phyloP scores from a whole-genome alignment of 2,329 filamentous ascomycete genomes.

The Aureobasidium sp. region DNA sequence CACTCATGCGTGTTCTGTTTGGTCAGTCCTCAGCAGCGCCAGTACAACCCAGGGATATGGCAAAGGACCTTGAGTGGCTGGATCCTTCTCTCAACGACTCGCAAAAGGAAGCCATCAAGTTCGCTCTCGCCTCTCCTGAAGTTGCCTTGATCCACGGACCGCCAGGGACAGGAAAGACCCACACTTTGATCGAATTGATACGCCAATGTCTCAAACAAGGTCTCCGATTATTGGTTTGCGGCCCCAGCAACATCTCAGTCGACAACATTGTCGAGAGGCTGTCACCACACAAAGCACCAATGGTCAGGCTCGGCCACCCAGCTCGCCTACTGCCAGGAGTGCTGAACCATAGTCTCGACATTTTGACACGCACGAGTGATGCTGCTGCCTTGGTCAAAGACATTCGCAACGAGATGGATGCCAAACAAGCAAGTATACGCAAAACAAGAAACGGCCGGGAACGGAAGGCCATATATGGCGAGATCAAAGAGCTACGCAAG shows the following conservation, averaged over 20 bases:
- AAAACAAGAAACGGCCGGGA: conserved; percentile 79
- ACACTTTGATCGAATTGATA: conserved; percentile 91
- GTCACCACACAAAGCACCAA: conserved; percentile 71
- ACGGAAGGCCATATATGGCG: conserved; percentile 69
- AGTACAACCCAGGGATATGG: conserved; percentile 35
- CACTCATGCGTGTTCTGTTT: conserved; percentile 52
- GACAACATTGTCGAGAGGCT: conserved; percentile 97
- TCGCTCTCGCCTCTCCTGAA: conserved; percentile 72
- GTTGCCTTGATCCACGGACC: conserved; percentile 89
- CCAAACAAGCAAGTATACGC: conserved; percentile 77
- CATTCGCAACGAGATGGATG: conserved; percentile 85
- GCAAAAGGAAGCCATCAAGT: conserved; percentile 59
- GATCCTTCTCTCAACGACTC: conserved; percentile 51
- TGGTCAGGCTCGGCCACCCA: conserved; percentile 85
- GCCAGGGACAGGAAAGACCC: conserved; percentile 93
- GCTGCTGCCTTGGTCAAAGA: conserved; percentile 84
- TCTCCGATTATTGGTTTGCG: conserved; percentile 79
- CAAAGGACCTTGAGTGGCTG: conserved; percentile 41
- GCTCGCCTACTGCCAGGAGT: conserved; percentile 84
- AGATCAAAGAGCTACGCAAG: conserved; percentile 75
- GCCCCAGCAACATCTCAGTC: conserved; percentile 92
- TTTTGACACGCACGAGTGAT: conserved; percentile 82
- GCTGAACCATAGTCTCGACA: conserved; percentile 79
- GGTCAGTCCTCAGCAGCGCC: conserved; percentile 48
- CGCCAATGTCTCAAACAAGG: conserved; percentile 72